Base-by-base conservation (phyloP, 495 filamentous ascomycete species). In the Pyrenopolyporus hunteri region DNA sequence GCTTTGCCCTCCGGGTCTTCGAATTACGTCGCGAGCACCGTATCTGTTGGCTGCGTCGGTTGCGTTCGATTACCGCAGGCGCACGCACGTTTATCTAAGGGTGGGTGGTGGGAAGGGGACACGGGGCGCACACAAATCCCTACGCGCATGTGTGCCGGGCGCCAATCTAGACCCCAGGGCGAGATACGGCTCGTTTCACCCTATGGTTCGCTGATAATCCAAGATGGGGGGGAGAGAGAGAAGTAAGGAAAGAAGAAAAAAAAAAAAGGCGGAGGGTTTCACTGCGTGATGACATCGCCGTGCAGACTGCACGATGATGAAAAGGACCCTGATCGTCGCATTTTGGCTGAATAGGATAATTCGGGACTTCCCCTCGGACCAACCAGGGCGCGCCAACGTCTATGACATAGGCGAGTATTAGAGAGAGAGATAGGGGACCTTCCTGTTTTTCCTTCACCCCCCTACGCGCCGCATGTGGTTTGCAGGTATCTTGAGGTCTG, bases 271-370 rank as follows among this genome's bases (percentile, higher is more conserved):
- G 25, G 17, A 50, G 19, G 36, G 49, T 19, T 42, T 23, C 42
- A 19, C 58, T 63, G 59, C 47, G 26, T 14, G 47, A 58, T 64
- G 60, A 64, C 46, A 42, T 64, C 60, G 60, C 6, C 47, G 33
- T 37, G 51, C 59, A 63, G 36, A 14, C 51, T 50, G 51, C 59
- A 51, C 29, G 51, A 62, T 56, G 59, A 51, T 57, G 46, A 22
- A 37, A 44, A 51, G 49, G 61, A 64, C 61, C 61, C 61, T 64
- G 61, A 59, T 59, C 61, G 61, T 58, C 61, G 25, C 43, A 40
- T 22, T 52, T 44, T 36, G 53, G 60, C 53, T 43, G 48, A 64
- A 44, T 32, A 45, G 56, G 47, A 45, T 59, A 52, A 44, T 59
- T 59, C 39, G 32, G 39, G 44, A 33, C 5, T n/a, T 20, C 13